Conservation (phyloP, 768 basidiomycete genomes). For the Russula earlei region DNA sequence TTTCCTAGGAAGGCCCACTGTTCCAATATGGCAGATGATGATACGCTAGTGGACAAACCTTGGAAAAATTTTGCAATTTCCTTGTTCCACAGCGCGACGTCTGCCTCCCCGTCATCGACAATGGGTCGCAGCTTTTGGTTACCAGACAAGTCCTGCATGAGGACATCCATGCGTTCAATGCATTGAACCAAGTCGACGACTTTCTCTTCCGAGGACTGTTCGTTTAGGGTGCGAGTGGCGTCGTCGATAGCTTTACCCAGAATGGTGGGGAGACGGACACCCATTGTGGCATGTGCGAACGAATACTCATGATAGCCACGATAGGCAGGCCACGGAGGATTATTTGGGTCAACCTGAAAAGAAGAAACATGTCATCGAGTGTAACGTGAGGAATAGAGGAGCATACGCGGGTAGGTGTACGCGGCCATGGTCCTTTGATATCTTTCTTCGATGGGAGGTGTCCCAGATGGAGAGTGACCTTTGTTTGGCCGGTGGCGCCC, state of each 20-base stretch:
- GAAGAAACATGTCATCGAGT: not conserved
- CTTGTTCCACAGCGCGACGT: conserved; percentile 95
- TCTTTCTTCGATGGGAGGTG: conserved; percentile 67
- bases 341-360: conserved; percentile 64
- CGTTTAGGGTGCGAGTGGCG: conserved; percentile 78
- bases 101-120: conserved; percentile 83
- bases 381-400: conserved; percentile 10
- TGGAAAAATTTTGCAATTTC: conserved; percentile 93
- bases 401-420: conserved; percentile 59
- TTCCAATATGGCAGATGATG: not conserved
- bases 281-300: conserved; percentile 90
- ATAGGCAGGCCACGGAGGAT: conserved; percentile 76
- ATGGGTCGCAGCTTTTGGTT: conserved; percentile 82
- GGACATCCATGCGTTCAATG: conserved; percentile 81
- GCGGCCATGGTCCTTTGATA: conserved; percentile 63
- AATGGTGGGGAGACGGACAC: conserved; percentile 90
- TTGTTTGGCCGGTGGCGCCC: conserved; percentile 25
- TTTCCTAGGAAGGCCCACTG: conserved; percentile 40
- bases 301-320: conserved; percentile 77
- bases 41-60: conserved; percentile 34
- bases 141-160: conserved; percentile 80
- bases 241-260: conserved; percentile 95
- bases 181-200: conserved; percentile 78
- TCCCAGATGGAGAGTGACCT: conserved; percentile 63
- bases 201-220: conserved; percentile 70